Evolutionary conservation across 768 basidiomycete genomes (phyloP), one percentile per base, ranked within the genome.

Genomic region (Tephrocybe sp.): DNA sequence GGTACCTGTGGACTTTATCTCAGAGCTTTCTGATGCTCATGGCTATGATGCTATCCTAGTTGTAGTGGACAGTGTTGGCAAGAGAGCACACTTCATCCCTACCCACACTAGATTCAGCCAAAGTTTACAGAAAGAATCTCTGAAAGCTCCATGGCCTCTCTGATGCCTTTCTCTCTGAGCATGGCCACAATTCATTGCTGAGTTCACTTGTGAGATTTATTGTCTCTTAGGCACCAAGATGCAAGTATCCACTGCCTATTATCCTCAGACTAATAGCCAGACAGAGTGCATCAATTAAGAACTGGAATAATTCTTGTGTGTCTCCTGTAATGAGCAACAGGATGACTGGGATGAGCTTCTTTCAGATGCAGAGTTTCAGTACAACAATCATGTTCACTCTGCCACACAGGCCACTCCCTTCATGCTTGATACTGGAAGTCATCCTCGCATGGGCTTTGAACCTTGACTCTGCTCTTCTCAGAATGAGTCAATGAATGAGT

Each of bases 251-350:
- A 44, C 44, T 1, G 44, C 44, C 16, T 44, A 51, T 30, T 39
- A 53, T 35, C 47, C 52, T 7, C 47, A 53, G 27, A 18, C 47
- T 6, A 41, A 49, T n/a, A 26, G 47, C 21, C 52, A 53, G 28
- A 53, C 47, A 3, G 34, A 54, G 22, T 25, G 35, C 11, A n/a
- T 54, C 2, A 54, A 54, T 34, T 47, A 53, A 21, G 47, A 43
- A 21, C 22, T 53, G 2, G 47, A 53, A 43, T 34, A 49, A 42
- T 53, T 36, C 26, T 31, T 53, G 6, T 21, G 22, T 11, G 13
- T 42, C 1, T 49, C 42, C 21, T 6, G 18, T 8, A 35, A 30
- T 19, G 2, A 49, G 7, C 27, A 19, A 4, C 37, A 49, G 38
- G 39, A 49, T 19, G 39, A 49, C 9, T 49, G 47, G 47, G 27